A percentile compares a stretch with the other conserved stretches of the same genome.
These are phyloP conservation scores for Epichloe elymi DNA, from an alignment of 2,329 filamentous ascomycete species.

Conservation along the genomic window DNA sequence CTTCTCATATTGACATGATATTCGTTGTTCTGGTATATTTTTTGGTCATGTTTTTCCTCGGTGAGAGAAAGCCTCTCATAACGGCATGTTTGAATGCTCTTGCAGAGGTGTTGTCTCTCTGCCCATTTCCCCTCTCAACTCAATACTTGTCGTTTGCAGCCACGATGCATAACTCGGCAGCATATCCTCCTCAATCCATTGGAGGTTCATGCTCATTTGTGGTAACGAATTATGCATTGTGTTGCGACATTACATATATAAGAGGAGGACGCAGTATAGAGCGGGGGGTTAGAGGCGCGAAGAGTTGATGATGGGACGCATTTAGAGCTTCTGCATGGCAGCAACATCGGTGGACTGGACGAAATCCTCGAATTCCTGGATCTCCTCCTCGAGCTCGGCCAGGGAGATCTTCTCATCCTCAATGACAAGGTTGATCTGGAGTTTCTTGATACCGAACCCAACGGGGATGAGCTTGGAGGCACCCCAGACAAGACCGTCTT, in stretches of 20 bases:
- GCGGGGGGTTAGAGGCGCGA: neutral
- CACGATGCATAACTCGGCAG: neutral
- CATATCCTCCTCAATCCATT: neutral
- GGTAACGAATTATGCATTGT: neutral
- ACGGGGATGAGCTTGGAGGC: conserved; percentile 77
- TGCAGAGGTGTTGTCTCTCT: neutral
- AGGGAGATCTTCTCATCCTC: conserved; percentile 94
- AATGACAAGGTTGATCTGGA: conserved; percentile 95
- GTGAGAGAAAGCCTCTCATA: neutral
- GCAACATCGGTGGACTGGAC: conserved; percentile 88
- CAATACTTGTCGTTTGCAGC: neutral
- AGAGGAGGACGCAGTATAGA: neutral
- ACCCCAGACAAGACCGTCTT: conserved; percentile 96
- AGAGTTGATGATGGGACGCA: neutral
- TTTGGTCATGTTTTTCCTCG: neutral
- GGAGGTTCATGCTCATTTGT: neutral
- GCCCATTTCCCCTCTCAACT: neutral
- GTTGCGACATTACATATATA: neutral
- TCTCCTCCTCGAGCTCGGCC: conserved; percentile 76
- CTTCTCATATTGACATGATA: neutral
- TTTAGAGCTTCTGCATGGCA: conserved; percentile 88
- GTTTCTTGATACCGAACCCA: conserved; percentile 97
- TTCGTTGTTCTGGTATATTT: neutral
- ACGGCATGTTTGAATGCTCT: neutral
- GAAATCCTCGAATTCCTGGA: conserved; percentile 75